A percentile compares a stretch with the other conserved stretches of the same genome.
Evolutionary conservation across 371 early-diverging fungal species (phyloP).

Genomic region (Mucor saturninus): DNA sequence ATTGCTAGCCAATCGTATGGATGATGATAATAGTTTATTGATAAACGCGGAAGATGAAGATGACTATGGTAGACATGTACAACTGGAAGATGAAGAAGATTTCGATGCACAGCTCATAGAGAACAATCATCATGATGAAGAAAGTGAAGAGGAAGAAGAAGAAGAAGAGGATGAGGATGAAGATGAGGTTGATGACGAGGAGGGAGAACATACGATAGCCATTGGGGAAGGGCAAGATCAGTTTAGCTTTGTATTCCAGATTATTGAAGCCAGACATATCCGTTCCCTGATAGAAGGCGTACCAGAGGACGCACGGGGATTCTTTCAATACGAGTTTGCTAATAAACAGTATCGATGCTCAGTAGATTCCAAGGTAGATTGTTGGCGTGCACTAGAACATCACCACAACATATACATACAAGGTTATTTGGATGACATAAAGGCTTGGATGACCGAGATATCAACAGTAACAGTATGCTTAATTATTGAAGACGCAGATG

Average conservation of each 20-base stretch:
- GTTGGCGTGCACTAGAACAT: constrained; percentile 18
- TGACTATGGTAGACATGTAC: constrained; percentile 2
- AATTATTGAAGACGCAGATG: constrained; percentile 6
- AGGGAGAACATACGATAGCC: constrained; percentile 4
- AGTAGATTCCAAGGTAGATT: constrained; percentile 6
- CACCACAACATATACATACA: constrained; percentile 5
- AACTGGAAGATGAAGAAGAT: constrained; percentile 6
- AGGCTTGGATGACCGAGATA: constrained; percentile 20
- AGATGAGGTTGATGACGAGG: constrained; percentile 10
- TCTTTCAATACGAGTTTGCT: constrained; percentile 20
- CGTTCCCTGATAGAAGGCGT: constrained; percentile 7
- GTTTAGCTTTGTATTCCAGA: constrained; percentile 22
- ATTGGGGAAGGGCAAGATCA: constrained; percentile 20
- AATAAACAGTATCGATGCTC: constrained; percentile 15
- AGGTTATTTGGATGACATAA: constrained; percentile 21
- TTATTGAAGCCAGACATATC: constrained; percentile 22
- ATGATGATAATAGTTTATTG: constrained; percentile 5
- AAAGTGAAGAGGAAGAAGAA: constrained; percentile 2
- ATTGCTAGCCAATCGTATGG: constrained; percentile 8
- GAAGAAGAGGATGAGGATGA: constrained; percentile 3
- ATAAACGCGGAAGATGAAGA: constrained; percentile 14
- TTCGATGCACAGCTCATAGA: too few species aligned
- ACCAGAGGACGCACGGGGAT: constrained; percentile 4
- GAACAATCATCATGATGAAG: background rate
- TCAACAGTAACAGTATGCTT: constrained; percentile 7